phyloP scores from a whole-genome alignment of 2,329 filamentous ascomycete genomes.

The Curvularia spicifera region DNA sequence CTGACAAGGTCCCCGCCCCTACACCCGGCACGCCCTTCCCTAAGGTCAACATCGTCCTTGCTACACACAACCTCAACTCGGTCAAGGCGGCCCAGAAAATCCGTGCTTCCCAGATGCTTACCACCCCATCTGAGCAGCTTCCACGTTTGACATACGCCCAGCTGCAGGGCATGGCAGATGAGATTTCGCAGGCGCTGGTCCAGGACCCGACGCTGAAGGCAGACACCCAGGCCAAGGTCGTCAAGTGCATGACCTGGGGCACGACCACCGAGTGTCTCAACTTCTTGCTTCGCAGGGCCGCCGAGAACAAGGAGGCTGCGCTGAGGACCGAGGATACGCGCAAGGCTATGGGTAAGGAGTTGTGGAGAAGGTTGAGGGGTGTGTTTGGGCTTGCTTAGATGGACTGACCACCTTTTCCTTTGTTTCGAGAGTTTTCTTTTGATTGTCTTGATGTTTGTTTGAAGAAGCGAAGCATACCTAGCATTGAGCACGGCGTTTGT shows the following conservation, averaged over 20 bases:
- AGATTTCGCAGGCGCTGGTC: conserved; percentile 70
- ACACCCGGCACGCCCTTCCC: conserved; percentile 47
- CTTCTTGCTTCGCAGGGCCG: conserved; percentile 67
- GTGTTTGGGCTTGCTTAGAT: conserved; percentile 34
- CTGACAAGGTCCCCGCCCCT: conserved; percentile 56
- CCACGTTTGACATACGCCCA: conserved; percentile 69
- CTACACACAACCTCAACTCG: conserved; percentile 80
- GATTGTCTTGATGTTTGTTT: neutral
- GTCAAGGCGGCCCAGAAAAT: conserved; percentile 63
- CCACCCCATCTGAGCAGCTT: conserved; percentile 39
- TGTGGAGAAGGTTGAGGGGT: conserved; percentile 50
- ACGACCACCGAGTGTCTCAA: conserved; percentile 76
- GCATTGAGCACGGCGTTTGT: conserved; percentile 2
- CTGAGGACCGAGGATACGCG: conserved; percentile 60
- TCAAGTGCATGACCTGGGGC: conserved; percentile 65
- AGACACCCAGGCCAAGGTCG: conserved; percentile 53
- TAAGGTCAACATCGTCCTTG: conserved; percentile 69
- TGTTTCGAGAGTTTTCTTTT: too few species aligned
- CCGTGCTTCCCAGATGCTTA: conserved; percentile 53
- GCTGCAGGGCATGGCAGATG: conserved; percentile 94
- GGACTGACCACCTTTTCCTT: neutral
- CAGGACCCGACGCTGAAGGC: conserved; percentile 51
- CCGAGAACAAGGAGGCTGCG: conserved; percentile 68
- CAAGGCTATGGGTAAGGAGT: conserved; percentile 59
- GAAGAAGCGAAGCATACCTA: neutral